These are phyloP conservation scores for Biscogniauxia mediterranea DNA, from an alignment of 2,329 filamentous ascomycete species.

Conservation along the genomic window DNA sequence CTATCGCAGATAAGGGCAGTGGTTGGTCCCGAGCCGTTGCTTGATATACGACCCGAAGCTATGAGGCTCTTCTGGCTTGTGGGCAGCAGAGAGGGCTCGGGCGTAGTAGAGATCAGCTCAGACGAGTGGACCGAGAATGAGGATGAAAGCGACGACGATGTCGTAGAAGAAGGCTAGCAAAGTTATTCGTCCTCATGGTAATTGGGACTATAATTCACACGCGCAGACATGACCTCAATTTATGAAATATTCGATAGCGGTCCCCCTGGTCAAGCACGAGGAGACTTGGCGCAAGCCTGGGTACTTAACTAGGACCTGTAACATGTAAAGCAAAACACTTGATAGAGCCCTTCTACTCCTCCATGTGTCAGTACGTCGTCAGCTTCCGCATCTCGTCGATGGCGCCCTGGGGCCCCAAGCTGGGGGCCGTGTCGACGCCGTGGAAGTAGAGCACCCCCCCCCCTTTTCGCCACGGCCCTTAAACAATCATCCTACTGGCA, in stretches of 20 bases:
- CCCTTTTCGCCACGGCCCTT: no score
- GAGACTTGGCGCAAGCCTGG: no score
- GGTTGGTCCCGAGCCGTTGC: background rate
- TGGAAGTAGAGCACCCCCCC: background rate
- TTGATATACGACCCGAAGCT: background rate
- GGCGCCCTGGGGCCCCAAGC: background rate
- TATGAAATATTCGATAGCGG: no score
- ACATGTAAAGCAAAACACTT: no score
- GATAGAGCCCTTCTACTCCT: background rate
- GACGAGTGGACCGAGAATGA: background rate
- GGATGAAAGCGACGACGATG: background rate
- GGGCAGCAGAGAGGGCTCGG: background rate
- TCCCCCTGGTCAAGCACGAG: no score
- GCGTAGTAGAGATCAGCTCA: background rate
- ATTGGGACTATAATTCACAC: no score
- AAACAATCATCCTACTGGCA: no score
- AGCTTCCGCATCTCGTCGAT: background rate
- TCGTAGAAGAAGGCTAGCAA: no score
- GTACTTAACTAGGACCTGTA: no score
- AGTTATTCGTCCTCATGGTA: no score
- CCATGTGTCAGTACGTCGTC: background rate
- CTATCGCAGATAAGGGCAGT: background rate
- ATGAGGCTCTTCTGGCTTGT: background rate
- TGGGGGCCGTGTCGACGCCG: background rate
- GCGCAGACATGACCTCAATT: no score